These are phyloP conservation scores for Phaeosphaeriaceae sp. DNA, from an alignment of 2,329 filamentous ascomycete genomes.

Conservation along the genomic window DNA sequence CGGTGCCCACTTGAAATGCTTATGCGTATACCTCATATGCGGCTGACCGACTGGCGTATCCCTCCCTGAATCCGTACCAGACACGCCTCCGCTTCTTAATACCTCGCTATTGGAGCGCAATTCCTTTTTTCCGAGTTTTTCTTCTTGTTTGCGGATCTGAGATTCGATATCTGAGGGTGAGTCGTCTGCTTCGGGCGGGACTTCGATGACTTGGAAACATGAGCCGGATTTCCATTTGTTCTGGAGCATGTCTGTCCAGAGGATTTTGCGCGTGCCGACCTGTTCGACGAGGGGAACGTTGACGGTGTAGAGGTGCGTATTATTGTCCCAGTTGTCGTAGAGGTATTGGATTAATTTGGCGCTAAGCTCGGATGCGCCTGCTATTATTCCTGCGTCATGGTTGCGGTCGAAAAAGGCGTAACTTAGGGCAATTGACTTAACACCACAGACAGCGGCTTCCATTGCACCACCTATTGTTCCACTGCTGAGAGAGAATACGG, in stretches of 20 bases:
- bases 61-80: conserved; percentile 24
- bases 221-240: conserved; percentile 87
- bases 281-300: conserved; percentile 86
- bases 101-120: conserved; percentile 24
- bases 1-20: conserved; percentile 95
- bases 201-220: conserved; percentile 83
- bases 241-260: conserved; percentile 88
- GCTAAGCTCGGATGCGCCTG: conserved; percentile 74
- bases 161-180: conserved; percentile 71
- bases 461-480: conserved; percentile 59
- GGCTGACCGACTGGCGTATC: conserved; percentile 38
- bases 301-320: conserved; percentile 84
- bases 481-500: conserved; percentile 56
- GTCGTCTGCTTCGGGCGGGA: conserved; percentile 66
- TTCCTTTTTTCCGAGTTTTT: conserved; percentile 53
- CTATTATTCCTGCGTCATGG: conserved; percentile 82
- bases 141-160: conserved; percentile 70
- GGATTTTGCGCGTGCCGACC: conserved; percentile 71
- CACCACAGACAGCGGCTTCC: conserved; percentile 56
- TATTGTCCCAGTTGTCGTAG: conserved; percentile 71
- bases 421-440: conserved; percentile 75
- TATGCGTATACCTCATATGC: conserved; percentile 68
- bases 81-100: too few species aligned
- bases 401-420: conserved; percentile 89
- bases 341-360: conserved; percentile 82